Evolutionary conservation across 2,329 filamentous ascomycete species (phyloP), one percentile per base, ranked within the genome.

Genomic region (Chaetoscypha palmicola): DNA sequence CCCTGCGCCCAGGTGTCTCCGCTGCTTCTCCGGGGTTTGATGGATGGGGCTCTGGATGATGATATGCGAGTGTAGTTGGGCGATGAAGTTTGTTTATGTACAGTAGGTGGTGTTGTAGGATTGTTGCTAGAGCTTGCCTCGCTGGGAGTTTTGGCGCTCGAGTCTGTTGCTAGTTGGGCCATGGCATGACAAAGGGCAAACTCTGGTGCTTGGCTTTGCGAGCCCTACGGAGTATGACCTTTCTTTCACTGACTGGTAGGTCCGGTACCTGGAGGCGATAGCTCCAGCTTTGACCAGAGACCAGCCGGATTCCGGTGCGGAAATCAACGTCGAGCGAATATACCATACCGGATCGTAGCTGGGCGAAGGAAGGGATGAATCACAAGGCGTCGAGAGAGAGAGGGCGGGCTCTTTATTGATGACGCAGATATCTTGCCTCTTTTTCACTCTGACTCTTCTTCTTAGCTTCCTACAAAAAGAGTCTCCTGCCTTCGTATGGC

Each of bases 1-100:
- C 11, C 20, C 16, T 39, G 37, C 24, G n/a, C 16, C 24, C 23
- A 37, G 34, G 38, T 22, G 38, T 41, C 38, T 41, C 38, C 38
- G 38, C 24, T 17, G 21, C 38, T 23, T 33, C 30, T 41, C 38
- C 38, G 38, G 38, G 7, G 16, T 16, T 16, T 16, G 10, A 7
- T 33, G 14, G 9, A 33, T 17, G 31, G 16, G 14, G 31, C 19
- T 16, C 3, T 12, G 16, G n/a, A 4, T 34, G n/a, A 10, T 34
- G n/a, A 19, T 34, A n/a, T n/a, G n/a, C n/a, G n/a, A n/a, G n/a
- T n/a, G n/a, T n/a, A n/a, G n/a, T n/a, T n/a, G n/a, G n/a, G n/a
- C n/a, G n/a, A n/a, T n/a, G n/a, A n/a, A n/a, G n/a, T n/a, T n/a
- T n/a, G n/a, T n/a, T n/a, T n/a, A n/a, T n/a, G n/a, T n/a, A n/a